These are phyloP conservation scores for Globisporangium paddicum DNA, from an alignment of 352 stramenopile species.

Conservation along the genomic window DNA sequence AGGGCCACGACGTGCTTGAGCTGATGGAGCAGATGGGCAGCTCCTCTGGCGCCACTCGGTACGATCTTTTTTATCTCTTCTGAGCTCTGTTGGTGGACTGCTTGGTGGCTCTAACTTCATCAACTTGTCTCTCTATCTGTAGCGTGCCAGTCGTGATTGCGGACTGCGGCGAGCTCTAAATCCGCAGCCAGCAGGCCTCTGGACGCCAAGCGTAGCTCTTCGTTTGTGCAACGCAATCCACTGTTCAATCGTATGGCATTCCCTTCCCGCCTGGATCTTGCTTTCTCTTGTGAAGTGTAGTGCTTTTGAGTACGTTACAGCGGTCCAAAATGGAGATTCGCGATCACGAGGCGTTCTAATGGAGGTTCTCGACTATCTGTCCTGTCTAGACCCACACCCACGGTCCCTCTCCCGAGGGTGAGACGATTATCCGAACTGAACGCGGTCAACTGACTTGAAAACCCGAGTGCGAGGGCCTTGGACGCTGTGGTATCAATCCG, in stretches of 20 bases:
- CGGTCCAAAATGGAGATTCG: background rate
- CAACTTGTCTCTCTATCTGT: background rate
- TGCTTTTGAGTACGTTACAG: background rate
- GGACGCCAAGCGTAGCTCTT: background rate
- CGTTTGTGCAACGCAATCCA: background rate
- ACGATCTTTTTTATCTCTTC: slow-evolving; percentile 12
- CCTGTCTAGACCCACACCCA: no score
- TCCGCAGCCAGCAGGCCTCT: background rate
- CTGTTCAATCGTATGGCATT: no score
- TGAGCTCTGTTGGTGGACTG: background rate
- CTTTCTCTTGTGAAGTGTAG: background rate
- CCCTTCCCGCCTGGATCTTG: no score
- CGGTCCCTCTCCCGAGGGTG: background rate
- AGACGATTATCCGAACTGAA: background rate
- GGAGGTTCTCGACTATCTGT: background rate
- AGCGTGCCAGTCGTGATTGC: slow-evolving; percentile 89
- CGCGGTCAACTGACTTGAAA: background rate
- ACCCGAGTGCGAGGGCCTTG: background rate
- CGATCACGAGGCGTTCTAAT: background rate
- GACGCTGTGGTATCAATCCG: slow-evolving; percentile 11
- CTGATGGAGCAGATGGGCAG: slow-evolving; percentile 94
- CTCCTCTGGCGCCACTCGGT: slow-evolving; percentile 84
- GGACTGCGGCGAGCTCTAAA: slow-evolving; percentile 93
- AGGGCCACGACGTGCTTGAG: slow-evolving; percentile 96
- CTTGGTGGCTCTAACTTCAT: slow-evolving; percentile 20